Evolutionary conservation across 306 rosid species (phyloP).

Genomic region (Prosopis cineraria): DNA sequence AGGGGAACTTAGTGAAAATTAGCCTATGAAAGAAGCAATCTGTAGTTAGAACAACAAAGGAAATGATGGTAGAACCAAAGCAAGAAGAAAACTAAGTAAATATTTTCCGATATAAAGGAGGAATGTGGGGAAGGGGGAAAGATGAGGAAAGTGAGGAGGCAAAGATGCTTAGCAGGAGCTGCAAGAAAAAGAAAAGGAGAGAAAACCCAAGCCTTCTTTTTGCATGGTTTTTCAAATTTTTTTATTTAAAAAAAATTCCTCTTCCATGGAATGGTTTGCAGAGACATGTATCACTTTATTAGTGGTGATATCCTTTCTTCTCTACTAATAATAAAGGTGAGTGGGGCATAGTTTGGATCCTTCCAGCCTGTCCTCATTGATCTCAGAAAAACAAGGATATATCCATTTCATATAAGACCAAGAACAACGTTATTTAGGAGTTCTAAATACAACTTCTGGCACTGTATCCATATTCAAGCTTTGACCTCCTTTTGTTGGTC

Average conservation of each 20-base stretch:
- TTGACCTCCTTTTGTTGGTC: constrained; percentile 64
- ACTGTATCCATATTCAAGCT: constrained; percentile 44
- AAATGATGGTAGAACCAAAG: constrained; percentile 35
- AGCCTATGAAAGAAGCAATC: constrained; percentile 45
- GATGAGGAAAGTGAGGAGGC: constrained; percentile 51
- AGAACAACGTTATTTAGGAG: constrained; percentile 10
- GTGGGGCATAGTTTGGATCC: constrained; percentile 81
- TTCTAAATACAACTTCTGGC: constrained; percentile 15
- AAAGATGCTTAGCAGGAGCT: constrained; percentile 83
- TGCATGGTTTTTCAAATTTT: constrained; percentile 41
- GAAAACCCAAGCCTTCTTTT: constrained; percentile 48
- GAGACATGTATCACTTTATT: constrained; percentile 51
- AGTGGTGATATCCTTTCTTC: constrained; percentile 47
- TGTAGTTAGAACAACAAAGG: constrained; percentile 38
- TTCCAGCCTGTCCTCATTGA: constrained; percentile 82
- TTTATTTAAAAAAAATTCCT: background rate
- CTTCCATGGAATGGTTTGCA: constrained; percentile 37
- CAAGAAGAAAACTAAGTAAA: constrained; percentile 34
- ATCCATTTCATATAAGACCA: constrained; percentile 39
- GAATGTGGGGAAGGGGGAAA: constrained; percentile 30
- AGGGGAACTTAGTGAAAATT: constrained; percentile 28
- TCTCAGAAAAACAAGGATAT: constrained; percentile 47
- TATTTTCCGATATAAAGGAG: constrained; percentile 36
- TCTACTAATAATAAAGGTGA: constrained; percentile 58
- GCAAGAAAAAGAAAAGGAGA: constrained; percentile 64